Evolutionary conservation across 2,329 filamentous ascomycete species (phyloP).

Genomic region (Alternaria alternata): DNA sequence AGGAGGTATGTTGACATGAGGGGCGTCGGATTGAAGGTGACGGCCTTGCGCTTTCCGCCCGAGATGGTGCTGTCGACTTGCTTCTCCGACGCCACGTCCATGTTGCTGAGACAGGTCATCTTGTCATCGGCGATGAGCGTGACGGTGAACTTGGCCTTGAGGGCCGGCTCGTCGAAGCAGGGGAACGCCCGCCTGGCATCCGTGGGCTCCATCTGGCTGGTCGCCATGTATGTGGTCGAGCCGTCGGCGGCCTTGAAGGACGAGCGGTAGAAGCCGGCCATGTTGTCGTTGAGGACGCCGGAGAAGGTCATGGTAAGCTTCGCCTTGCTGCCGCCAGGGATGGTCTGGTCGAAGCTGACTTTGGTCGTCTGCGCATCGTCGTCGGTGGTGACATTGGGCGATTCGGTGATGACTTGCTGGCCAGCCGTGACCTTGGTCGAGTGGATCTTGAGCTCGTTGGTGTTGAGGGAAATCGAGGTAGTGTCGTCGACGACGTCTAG

Average conservation of each 20-base stretch:
- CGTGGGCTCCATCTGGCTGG: conserved; percentile 95
- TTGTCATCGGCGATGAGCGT: conserved; percentile 90
- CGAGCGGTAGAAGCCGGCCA: conserved; percentile 97
- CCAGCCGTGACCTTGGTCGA: conserved; percentile 72
- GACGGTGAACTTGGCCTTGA: conserved; percentile 92
- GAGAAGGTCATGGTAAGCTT: conserved; percentile 80
- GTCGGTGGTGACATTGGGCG: conserved; percentile 75
- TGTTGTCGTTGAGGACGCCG: conserved; percentile 86
- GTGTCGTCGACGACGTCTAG: conserved; percentile 87
- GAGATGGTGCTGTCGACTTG: conserved; percentile 71
- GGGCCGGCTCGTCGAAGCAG: conserved; percentile 93
- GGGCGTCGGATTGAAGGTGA: conserved; percentile 91
- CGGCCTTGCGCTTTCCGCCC: conserved; percentile 76
- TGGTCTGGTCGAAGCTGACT: conserved; percentile 76
- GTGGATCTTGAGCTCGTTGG: conserved; percentile 84
- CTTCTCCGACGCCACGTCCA: conserved; percentile 86
- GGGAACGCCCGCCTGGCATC: conserved; percentile 93
- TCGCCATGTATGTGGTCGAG: conserved; percentile 81
- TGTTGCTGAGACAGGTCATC: conserved; percentile 93
- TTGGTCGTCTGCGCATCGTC: conserved; percentile 82
- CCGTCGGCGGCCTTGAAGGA: conserved; percentile 88
- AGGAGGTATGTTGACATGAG: conserved; percentile 96
- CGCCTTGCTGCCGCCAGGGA: conserved; percentile 79
- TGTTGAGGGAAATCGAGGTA: conserved; percentile 85
- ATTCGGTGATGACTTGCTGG: conserved; percentile 66